Conservation (phyloP, 73 alveolate genomes). For the Symbiodinium natans region DNA sequence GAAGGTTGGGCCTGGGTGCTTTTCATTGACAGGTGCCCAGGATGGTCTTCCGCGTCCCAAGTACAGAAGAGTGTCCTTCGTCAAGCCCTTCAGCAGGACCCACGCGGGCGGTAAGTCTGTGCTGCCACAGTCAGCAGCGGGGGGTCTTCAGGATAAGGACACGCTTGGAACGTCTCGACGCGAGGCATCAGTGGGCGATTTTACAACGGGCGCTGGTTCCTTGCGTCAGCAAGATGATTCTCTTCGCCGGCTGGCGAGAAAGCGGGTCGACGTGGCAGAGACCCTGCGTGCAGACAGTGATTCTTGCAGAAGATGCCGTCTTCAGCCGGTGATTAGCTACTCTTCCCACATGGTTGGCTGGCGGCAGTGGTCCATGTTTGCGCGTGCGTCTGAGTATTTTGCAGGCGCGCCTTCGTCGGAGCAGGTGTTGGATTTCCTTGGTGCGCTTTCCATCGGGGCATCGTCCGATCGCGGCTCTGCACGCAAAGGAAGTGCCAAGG, state of each 20-base stretch:
- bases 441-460: background rate
- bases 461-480: background rate
- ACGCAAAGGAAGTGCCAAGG: background rate
- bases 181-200: background rate
- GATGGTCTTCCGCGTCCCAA: background rate
- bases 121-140: background rate
- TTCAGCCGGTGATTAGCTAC: background rate
- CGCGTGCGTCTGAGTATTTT: background rate
- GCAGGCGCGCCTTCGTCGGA: background rate
- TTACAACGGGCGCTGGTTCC: background rate
- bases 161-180: no score
- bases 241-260: background rate
- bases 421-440: background rate
- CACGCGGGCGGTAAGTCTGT: no score
- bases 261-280: constrained; percentile 3
- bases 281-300: background rate
- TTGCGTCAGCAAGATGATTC: background rate
- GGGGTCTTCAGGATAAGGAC: background rate
- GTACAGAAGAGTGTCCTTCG: background rate
- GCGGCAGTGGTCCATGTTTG: background rate
- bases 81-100: background rate
- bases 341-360: background rate
- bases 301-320: background rate
- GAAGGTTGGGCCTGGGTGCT: no score
- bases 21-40: background rate